Evolutionary conservation across 2,329 filamentous ascomycete genomes (phyloP).

Genomic region (Cordyceps cateniannulata): DNA sequence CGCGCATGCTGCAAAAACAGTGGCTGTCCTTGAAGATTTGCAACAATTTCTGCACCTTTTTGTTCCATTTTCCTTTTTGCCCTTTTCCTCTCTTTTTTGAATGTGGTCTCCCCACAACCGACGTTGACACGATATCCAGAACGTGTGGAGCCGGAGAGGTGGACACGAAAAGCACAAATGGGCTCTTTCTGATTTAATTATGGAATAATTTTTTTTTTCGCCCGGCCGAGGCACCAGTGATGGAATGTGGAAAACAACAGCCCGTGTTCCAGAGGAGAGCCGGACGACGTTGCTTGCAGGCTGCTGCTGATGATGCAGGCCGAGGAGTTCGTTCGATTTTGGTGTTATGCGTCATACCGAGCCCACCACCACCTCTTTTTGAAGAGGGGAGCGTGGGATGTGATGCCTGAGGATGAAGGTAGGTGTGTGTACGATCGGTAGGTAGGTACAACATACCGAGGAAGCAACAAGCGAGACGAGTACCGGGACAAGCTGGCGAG

Average conservation of each 20-base stretch:
- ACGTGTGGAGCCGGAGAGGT: constrained; percentile 1
- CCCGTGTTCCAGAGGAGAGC: background rate
- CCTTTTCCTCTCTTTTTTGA: background rate
- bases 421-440: background rate
- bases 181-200: background rate
- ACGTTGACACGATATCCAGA: constrained; percentile 6
- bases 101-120: background rate
- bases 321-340: background rate
- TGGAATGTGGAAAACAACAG: background rate
- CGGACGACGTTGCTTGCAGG: background rate
- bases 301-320: background rate
- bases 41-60: background rate
- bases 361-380: background rate
- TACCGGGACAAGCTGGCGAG: no score
- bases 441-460: no score
- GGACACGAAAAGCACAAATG: constrained; percentile 8
- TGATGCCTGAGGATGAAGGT: background rate
- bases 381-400: background rate
- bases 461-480: background rate
- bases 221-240: background rate
- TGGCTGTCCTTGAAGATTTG: background rate
- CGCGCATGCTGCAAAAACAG: background rate
- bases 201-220: background rate
- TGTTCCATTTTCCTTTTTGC: background rate
- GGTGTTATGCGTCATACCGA: constrained; percentile 8